Base-by-base conservation (phyloP, 345 rosid species). In the Aegle marmelos region DNA sequence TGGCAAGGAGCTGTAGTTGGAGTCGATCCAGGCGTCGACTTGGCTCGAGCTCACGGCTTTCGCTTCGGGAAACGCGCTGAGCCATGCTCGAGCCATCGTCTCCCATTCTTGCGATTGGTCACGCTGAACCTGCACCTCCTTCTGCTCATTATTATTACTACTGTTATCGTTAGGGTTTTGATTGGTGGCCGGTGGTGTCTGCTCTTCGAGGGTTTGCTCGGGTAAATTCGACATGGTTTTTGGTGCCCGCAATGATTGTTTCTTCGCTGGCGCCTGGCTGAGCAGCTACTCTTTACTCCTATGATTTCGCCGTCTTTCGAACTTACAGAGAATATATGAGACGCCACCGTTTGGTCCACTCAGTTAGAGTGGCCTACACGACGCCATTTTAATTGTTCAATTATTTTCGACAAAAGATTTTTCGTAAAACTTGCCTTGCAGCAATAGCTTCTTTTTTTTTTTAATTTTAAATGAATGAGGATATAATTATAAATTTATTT, bases 101-200 rank as follows among this genome's bases (percentile, higher is more conserved):
- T 90, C 93, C 99, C 99, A 96, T 87, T 90, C 98, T 70, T 91
- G 92, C 19, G 97, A 76, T 64, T 88, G 97, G 77, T 86, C 91
- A 28, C 74, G 84, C 54, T 73, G 76, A 19, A 59, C 56, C 28
- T 74, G 83, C 21, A 36, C 72, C 62, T 74, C 83, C 16, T 45
- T 78, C 33, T 81, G 66, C 5, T 4, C 2, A 31, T 37, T 39
- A 30, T 64, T 65, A 21, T 31, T 30, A 31, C 21, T 65, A 4
- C 2, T 3, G 25, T 24, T 73, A 3, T 66, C 77, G 22, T 65
- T 41, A 62, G 70, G 72, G 63, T 67, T 79, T 72, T 31, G 74
- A 59, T 73, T 63, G 65, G 64, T 59, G 69, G 64, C 28, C 7
- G 11, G 17, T 11, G 74, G 31, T 68, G 37, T 64, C 4, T 17